Conservation (phyloP, 179 eudicot species). For the Corrigiola litoralis region DNA sequence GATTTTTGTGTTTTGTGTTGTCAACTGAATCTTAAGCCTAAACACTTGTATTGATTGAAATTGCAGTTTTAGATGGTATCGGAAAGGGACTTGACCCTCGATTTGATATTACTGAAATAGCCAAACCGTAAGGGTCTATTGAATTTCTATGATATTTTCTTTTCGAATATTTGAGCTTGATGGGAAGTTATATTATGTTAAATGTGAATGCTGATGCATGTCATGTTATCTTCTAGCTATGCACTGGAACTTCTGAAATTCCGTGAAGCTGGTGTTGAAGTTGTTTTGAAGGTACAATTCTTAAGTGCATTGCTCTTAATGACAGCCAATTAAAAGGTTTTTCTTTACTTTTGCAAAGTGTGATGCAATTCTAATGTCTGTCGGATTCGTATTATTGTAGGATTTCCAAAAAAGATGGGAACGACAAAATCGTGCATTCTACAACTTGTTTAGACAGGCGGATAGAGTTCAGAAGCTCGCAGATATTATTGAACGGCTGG, state of each 20-base stretch:
- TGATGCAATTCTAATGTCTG: background rate
- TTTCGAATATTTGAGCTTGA: background rate
- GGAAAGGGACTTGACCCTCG: constrained; percentile 99
- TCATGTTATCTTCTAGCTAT: constrained; percentile 46
- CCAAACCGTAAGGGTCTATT: constrained; percentile 75
- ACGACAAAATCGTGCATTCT: constrained; percentile 84
- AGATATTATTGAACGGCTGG: constrained; percentile 77
- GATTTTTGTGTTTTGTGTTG: constrained; percentile 3
- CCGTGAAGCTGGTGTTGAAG: constrained; percentile 96
- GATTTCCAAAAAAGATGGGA: constrained; percentile 91
- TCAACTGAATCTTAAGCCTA: constrained; percentile 9
- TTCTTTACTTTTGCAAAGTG: background rate
- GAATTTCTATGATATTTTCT: background rate
- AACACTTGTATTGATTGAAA: constrained; percentile 5
- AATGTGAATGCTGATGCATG: constrained; percentile 9
- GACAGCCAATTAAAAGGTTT: background rate
- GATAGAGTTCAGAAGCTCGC: constrained; percentile 86
- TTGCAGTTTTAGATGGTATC: constrained; percentile 91
- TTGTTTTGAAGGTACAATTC: constrained; percentile 57
- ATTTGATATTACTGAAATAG: constrained; percentile 97
- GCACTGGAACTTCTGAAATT: constrained; percentile 88
- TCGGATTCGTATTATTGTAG: constrained; percentile 34
- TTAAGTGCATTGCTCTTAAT: constrained; percentile 1
- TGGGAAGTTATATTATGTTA: background rate
- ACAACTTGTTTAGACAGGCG: constrained; percentile 94